Percentiles rank a stretch among this genome's conserved stretches.
Evolutionary conservation across 768 basidiomycete genomes (phyloP).

Genomic region (Pholiota conissans): DNA sequence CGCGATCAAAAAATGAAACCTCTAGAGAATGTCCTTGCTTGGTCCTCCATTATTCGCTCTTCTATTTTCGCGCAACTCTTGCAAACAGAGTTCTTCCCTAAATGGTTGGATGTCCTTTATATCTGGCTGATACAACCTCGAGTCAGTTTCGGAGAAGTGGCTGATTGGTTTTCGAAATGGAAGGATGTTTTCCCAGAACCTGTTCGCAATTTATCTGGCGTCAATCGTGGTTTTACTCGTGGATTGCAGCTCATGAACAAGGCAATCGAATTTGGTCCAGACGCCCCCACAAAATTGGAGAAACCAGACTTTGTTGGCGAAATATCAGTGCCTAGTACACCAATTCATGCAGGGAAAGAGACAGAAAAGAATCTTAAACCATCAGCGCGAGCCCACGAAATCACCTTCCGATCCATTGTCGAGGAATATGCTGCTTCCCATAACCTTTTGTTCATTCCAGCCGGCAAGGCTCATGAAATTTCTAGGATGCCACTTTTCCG

Average conservation of each 20-base stretch:
- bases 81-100: slow-evolving; percentile 93
- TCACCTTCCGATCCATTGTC: slow-evolving; percentile 91
- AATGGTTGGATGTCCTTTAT: slow-evolving; percentile 91
- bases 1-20: slow-evolving; percentile 87
- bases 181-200: slow-evolving; percentile 73
- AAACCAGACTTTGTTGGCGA: slow-evolving; percentile 68
- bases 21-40: slow-evolving; percentile 71
- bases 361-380: slow-evolving; percentile 36
- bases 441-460: slow-evolving; percentile 88
- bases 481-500: slow-evolving; percentile 91
- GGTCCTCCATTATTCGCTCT: slow-evolving; percentile 72
- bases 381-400: slow-evolving; percentile 67
- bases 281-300: slow-evolving; percentile 65
- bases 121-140: slow-evolving; percentile 91
- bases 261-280: slow-evolving; percentile 83
- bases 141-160: slow-evolving; percentile 90
- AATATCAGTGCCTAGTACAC: slow-evolving; percentile 30
- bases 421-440: slow-evolving; percentile 86
- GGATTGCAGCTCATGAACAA: slow-evolving; percentile 94
- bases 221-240: slow-evolving; percentile 80
- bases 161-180: slow-evolving; percentile 93
- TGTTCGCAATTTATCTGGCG: slow-evolving; percentile 62
- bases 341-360: slow-evolving; percentile 25
- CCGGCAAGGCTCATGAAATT: slow-evolving; percentile 78
- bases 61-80: slow-evolving; percentile 83